Conservation (phyloP, 495 filamentous ascomycete genomes). For the Staphylotrichum longicolle region DNA sequence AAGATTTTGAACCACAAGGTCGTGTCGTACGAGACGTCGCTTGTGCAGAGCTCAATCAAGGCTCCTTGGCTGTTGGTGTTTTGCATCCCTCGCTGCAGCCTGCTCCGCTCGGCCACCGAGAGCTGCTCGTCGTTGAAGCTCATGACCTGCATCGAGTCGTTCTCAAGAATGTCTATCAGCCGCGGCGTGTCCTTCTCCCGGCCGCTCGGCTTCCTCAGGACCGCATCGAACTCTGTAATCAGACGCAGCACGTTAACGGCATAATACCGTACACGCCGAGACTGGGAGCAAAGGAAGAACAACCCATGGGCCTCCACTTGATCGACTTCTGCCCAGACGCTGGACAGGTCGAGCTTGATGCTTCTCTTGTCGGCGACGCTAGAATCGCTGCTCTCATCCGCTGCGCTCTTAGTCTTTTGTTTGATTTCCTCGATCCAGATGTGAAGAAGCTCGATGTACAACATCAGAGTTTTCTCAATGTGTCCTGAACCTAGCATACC, state of each 20-base stretch:
- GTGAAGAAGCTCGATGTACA: slow-evolving; percentile 89
- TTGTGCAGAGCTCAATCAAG: slow-evolving; percentile 89
- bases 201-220: slow-evolving; percentile 63
- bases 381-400: slow-evolving; percentile 59
- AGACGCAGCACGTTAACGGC: slow-evolving; percentile 89
- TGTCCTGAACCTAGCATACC: slow-evolving; percentile 94
- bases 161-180: slow-evolving; percentile 88
- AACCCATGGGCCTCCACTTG: slow-evolving; percentile 95
- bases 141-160: slow-evolving; percentile 83
- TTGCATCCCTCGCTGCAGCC: slow-evolving; percentile 85
- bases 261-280: slow-evolving; percentile 79
- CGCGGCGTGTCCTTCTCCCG: slow-evolving; percentile 60
- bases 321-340: slow-evolving; percentile 86
- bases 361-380: slow-evolving; percentile 56
- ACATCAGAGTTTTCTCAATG: slow-evolving; percentile 86
- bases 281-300: slow-evolving; percentile 98
- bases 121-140: slow-evolving; percentile 90
- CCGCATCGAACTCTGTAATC: slow-evolving; percentile 90
- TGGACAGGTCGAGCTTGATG: slow-evolving; percentile 81
- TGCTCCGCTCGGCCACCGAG: slow-evolving; percentile 86
- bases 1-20: slow-evolving; percentile 98
- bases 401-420: slow-evolving; percentile 73
- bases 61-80: slow-evolving; percentile 81
- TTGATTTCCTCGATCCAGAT: slow-evolving; percentile 98
- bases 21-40: slow-evolving; percentile 90